Evolutionary conservation across 2,329 filamentous ascomycete species (phyloP), one percentile per base, ranked within the genome.

Genomic region (Helminthosporium solani): DNA sequence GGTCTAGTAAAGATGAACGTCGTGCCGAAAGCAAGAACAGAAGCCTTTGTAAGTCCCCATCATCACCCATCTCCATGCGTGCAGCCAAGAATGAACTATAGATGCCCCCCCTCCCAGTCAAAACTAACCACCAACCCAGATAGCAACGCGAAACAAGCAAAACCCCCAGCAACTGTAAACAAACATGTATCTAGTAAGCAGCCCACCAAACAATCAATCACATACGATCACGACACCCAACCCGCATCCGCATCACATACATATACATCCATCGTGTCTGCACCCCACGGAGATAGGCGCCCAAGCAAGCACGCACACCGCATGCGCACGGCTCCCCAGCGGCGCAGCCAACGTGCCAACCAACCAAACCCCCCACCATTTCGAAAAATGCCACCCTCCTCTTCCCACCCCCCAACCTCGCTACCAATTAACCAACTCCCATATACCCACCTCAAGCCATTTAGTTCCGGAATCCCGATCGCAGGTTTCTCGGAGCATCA

Each of bases 1-100:
- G 87, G 89, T 23, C 72, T 97, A 52, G 81, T 97, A 19, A 84
- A 78, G 64, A 83, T 99, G 23, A 90, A 88, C 64, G 83, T 97
- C 1, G 78, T 99, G 54, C 92, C 92, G 0, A 85, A 80, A 60
- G 71, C 69, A 2, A 83, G 82, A 70, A 84, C 87, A 1, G 78
- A 78, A 7, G 78, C 69, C n/a, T 99, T 38, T 16, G 35, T 38
- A 38, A 25, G 35, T 25, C 21, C 8, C n/a, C n/a, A n/a, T n/a
- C n/a, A n/a, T n/a, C n/a, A n/a, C n/a, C n/a, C n/a, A n/a, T n/a
- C n/a, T n/a, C n/a, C n/a, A n/a, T n/a, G n/a, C n/a, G n/a, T n/a
- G n/a, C n/a, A n/a, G n/a, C n/a, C n/a, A n/a, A n/a, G n/a, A n/a
- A n/a, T n/a, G n/a, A n/a, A n/a, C n/a, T n/a, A n/a, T n/a, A n/a